Conservation (phyloP, 1,284 basidiomycete species). For the Microbotryum saponariae region DNA sequence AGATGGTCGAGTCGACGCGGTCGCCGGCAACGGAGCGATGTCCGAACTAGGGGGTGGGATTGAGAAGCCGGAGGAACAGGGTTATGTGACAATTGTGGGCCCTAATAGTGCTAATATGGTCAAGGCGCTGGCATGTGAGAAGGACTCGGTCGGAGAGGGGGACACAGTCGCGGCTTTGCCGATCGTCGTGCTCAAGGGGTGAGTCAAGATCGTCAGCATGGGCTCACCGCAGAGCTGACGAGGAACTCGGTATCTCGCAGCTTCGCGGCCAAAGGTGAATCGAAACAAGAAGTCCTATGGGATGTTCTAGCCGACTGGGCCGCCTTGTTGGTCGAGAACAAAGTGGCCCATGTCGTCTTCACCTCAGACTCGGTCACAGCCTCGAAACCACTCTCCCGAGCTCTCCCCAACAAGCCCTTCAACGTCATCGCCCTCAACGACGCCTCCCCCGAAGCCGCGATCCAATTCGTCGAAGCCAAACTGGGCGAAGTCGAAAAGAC, state of each 20-base stretch:
- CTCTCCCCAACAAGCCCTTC: slow-evolving; percentile 77
- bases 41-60: slow-evolving; percentile 58
- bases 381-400: slow-evolving; percentile 68
- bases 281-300: slow-evolving; percentile 64
- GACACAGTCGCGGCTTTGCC: slow-evolving; percentile 60
- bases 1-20: slow-evolving; percentile 67
- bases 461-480: slow-evolving; percentile 74
- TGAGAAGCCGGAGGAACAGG: slow-evolving; percentile 11
- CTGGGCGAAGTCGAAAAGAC: slow-evolving; percentile 48
- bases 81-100: slow-evolving; percentile 20
- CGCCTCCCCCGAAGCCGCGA: slow-evolving; percentile 70
- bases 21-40: slow-evolving; percentile 75
- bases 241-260: not conserved
- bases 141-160: slow-evolving; percentile 3
- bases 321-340: slow-evolving; percentile 67
- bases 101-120: slow-evolving; percentile 13
- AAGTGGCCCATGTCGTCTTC: slow-evolving; percentile 85
- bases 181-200: slow-evolving; percentile 52
- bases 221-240: not conserved
- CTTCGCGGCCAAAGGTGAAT: slow-evolving; percentile 58
- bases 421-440: slow-evolving; percentile 70
- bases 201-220: slow-evolving; percentile 47
- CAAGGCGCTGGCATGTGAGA: not conserved
- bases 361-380: slow-evolving; percentile 85
- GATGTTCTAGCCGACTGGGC: slow-evolving; percentile 77